Evolutionary conservation across 2,329 filamentous ascomycete species (phyloP), one percentile per base, ranked within the genome.

Genomic region (Pseudogymnoascus sp.): DNA sequence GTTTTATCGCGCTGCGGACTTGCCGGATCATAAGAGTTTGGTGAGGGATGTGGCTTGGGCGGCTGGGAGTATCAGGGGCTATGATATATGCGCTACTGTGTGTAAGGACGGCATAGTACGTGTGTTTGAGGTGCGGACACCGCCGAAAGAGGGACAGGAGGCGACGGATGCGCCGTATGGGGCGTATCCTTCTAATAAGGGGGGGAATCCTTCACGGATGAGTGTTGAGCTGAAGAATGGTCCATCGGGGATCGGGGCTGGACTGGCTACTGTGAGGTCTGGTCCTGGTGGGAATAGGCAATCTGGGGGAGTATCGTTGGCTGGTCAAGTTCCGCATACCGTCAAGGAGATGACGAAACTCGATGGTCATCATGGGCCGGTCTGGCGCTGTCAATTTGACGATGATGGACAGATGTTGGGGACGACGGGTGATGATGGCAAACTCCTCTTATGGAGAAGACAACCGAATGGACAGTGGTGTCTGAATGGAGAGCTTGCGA

Each of bases 11-110:
- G 92, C 92, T 0, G 87, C 88, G 18, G 89, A 92, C 71, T 79
- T 97, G 14, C 80, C 81, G 31, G 86, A 87, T 1, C 90, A 96
- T 69, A 82, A 84, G 6, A 87, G 88, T 0, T 81, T 97, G 40
- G 89, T 97, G 5, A 83, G 93, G 59, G 93, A 97, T 73, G 84
- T 97, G 1, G 88, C 91, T 1, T 99, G 95, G 95, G 91, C 93
- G 0, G 89, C 92, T 59, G 93, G 92, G 11, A 96, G 92, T 67
- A 91, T 96, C 70, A 81, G 93, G 40, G 93, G 93, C 1, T 93
- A 91, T 73, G 95, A 99, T 74, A 83, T 93, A 64, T 84, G 97
- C 69, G 95, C 93, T 2, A 96, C 93, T 5, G 93, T 92, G 2
- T 95, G 91, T 73, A 96, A 96, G 75, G 95, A 99, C 73, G 93